Evolutionary conservation across 2,329 filamentous ascomycete genomes (phyloP).

Genomic region (Talaromyces piceae): DNA sequence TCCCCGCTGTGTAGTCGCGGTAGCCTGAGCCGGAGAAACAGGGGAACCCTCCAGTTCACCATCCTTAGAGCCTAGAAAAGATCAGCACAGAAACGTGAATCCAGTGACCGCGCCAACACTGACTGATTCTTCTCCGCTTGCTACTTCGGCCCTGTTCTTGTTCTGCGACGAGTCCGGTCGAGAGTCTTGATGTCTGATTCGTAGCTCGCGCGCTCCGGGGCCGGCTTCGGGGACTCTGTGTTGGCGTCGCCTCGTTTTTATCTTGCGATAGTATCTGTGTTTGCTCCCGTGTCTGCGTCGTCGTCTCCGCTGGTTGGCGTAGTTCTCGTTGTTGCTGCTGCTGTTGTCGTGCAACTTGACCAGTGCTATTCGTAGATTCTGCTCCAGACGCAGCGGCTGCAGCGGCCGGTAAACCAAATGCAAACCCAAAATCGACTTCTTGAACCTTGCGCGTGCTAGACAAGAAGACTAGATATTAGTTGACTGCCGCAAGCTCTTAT

Average conservation of each 20-base stretch:
- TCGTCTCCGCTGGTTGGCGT: too few relatives aligned
- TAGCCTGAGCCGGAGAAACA: neutral
- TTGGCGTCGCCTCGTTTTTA: conserved; percentile 14
- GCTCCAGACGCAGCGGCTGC: conserved; percentile 21
- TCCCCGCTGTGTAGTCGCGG: neutral
- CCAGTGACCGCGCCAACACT: neutral
- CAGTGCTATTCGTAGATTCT: conserved; percentile 14
- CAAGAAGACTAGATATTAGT: conserved; percentile 15
- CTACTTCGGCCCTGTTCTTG: conserved; percentile 6
- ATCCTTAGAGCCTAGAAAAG: conserved; percentile 1
- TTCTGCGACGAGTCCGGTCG: neutral
- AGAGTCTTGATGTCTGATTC: neutral
- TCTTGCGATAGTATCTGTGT: neutral
- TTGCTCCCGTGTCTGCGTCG: conserved; percentile 9
- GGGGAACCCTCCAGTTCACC: neutral
- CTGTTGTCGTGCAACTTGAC: conserved; percentile 12
- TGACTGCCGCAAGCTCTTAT: conserved; percentile 11
- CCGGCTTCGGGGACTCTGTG: conserved; percentile 5
- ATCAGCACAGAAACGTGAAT: neutral
- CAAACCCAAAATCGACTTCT: conserved; percentile 45
- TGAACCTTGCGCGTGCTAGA: conserved; percentile 41
- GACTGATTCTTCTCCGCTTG: conserved; percentile 10
- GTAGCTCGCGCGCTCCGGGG: neutral
- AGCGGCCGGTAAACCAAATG: conserved; percentile 31
- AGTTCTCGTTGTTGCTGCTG: conserved; percentile 12